These are phyloP conservation scores for Coemansia sp. DNA, from an alignment of 192 early-diverging fungal genomes.

Conservation along the genomic window DNA sequence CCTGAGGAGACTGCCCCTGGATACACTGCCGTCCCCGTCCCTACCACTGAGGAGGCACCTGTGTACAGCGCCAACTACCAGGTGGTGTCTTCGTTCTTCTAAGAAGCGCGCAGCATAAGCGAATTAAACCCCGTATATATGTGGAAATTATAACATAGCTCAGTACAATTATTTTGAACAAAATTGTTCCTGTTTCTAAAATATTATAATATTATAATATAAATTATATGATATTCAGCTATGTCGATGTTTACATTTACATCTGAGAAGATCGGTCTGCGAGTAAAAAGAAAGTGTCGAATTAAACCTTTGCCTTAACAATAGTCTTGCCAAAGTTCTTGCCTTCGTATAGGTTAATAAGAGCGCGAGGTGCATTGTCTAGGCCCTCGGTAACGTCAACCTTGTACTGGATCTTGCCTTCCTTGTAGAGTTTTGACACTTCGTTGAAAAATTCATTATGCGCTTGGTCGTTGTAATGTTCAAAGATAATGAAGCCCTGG, in stretches of 20 bases:
- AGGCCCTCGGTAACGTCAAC: slow-evolving; percentile 64
- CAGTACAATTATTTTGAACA: slow-evolving; percentile 5
- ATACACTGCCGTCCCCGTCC: slow-evolving; percentile 1
- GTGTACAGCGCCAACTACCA: slow-evolving; percentile 30
- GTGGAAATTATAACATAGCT: slow-evolving; percentile 4
- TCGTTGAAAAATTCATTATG: slow-evolving; percentile 59
- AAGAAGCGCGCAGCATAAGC: slow-evolving; percentile 10
- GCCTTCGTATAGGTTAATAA: slow-evolving; percentile 62
- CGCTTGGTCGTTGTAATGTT: slow-evolving; percentile 52
- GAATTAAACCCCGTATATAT: not conserved
- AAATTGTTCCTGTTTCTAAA: not conserved
- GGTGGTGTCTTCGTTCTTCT: slow-evolving; percentile 32
- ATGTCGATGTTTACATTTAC: too few species aligned
- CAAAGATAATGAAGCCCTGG: slow-evolving; percentile 66
- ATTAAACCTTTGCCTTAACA: slow-evolving; percentile 39
- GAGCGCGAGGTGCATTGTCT: slow-evolving; percentile 63
- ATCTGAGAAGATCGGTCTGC: too few species aligned
- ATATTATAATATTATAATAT: too few species aligned
- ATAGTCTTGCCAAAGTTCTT: slow-evolving; percentile 71
- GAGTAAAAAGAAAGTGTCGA: not conserved
- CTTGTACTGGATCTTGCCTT: slow-evolving; percentile 63
- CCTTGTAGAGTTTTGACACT: slow-evolving; percentile 56
- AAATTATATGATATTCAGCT: too few species aligned
- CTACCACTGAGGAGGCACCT: slow-evolving; percentile 23
- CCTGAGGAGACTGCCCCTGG: slow-evolving; percentile 14